Evolutionary conservation across 169 alveolate genomes (phyloP), one percentile per base, ranked within the genome.

Genomic region (Plasmodium cynomolgi): DNA sequence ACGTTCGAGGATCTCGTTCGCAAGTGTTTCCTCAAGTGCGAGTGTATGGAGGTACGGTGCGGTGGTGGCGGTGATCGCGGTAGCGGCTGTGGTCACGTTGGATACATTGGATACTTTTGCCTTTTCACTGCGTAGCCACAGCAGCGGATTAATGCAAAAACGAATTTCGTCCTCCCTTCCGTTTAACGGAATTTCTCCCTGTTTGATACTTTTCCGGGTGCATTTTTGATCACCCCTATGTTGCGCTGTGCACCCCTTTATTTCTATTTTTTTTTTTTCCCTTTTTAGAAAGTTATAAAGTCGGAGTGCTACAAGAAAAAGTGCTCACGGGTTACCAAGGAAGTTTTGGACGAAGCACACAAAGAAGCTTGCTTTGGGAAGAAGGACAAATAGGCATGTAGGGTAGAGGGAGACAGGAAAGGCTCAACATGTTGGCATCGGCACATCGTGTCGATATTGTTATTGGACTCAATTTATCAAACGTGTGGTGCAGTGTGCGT

Each of bases 21-120:
- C 68, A 93, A 92, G 58, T 96, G 97, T 77, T 94, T 96, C 95
- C 77, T 88, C 33, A 94, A 94, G 72, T 96, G 97, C 74, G 96
- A 93, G n/a, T 96, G 97, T 82, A 96, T 96, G 97, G 93, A 85
- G 73, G 97, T 96, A 94, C 41, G 74, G 17, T 4, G 33, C 23
- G 72, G 0, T 37, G 8, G 56, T 1, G 17, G 56, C 56, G 8
- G 1, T 1, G 3, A n/a, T 9, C 0, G 56, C 3, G 56, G 1
- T 1, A 2, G 58, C 20, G 58, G 4, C 8, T 1, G 58, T 47
- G 20, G n/a, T 20, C 58, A 47, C 58, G 58, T 47, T 13, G 11
- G 20, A 13, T 13, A 47, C 58, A 3, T 37, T 37, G 44, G 44
- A 2, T 37, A 17, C 23, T 8, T 68, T 68, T 68, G 37, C 77